Evolutionary conservation across 1,284 basidiomycete genomes (phyloP).

Genomic region (Leccinum idahoense): DNA sequence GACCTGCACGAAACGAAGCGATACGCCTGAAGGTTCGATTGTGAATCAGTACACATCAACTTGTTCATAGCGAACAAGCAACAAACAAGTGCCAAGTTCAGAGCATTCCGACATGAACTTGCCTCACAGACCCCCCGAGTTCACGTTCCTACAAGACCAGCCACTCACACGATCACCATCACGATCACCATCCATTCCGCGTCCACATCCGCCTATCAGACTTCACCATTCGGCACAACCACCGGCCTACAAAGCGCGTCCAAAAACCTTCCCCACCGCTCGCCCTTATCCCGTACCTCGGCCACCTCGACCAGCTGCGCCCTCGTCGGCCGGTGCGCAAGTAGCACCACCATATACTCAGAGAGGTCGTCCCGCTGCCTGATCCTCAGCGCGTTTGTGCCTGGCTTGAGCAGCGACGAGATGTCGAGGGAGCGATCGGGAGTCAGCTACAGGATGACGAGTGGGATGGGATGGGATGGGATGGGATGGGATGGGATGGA

Average conservation of each 20-base stretch:
- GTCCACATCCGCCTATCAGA: neutral
- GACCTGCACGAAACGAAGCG: neutral
- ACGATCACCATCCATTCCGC: neutral
- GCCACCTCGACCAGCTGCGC: conserved; percentile 21
- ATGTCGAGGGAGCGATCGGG: conserved; percentile 27
- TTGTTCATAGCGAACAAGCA: neutral
- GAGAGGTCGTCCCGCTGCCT: conserved; percentile 26
- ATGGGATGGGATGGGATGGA: neutral
- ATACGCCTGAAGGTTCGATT: no score
- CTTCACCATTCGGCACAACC: neutral
- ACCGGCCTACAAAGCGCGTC: conserved; percentile 11
- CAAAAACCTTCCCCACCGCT: conserved; percentile 20
- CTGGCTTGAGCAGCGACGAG: conserved; percentile 19
- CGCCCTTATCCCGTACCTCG: conserved; percentile 9
- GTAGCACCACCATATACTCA: conserved; percentile 24
- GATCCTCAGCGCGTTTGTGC: conserved; percentile 21
- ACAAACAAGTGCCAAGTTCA: neutral
- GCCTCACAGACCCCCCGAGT: neutral
- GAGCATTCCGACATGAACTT: neutral
- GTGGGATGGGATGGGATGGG: no score
- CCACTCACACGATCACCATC: neutral
- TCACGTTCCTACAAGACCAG: neutral
- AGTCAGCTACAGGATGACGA: conserved; percentile 18
- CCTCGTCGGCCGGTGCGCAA: conserved; percentile 28
- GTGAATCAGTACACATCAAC: no score